A percentile compares a stretch with the other conserved stretches of the same genome.
phyloP scores from a whole-genome alignment of 441 rosid genomes.

The Corymbia calophylla region DNA sequence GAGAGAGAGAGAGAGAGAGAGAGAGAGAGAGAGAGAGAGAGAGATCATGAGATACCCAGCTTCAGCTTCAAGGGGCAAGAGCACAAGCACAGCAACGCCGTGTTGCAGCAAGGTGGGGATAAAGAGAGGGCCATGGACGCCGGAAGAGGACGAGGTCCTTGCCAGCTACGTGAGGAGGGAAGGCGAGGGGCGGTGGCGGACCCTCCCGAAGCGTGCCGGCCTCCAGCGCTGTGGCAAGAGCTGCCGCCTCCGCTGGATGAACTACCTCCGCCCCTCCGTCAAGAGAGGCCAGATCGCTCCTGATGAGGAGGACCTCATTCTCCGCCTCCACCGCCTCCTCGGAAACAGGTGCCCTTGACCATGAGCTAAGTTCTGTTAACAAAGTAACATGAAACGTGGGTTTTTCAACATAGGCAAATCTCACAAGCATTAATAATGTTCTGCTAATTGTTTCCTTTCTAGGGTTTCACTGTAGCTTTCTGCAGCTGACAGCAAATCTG shows the following conservation, averaged over 20 bases:
- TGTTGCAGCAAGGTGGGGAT: conserved; percentile 35
- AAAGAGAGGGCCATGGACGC: conserved; percentile 43
- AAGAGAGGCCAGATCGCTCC: conserved; percentile 27
- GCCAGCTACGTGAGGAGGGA: conserved; percentile 26
- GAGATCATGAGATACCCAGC: conserved; percentile 21
- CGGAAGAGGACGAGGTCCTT: conserved; percentile 30
- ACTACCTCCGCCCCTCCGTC: conserved; percentile 32
- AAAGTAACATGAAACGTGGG: background rate
- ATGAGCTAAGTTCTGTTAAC: background rate
- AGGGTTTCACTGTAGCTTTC: background rate
- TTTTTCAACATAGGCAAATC: background rate
- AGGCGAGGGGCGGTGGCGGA: conserved; percentile 39
- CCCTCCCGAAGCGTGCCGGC: conserved; percentile 31
- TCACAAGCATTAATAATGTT: background rate
- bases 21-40: background rate
- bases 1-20: background rate
- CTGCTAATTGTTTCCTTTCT: background rate
- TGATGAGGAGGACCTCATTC: conserved; percentile 38
- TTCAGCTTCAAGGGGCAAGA: background rate
- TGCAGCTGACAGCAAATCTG: background rate
- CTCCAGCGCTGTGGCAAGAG: conserved; percentile 41
- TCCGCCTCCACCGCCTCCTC: conserved; percentile 37
- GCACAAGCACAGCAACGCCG: conserved; percentile 10
- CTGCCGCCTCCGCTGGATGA: conserved; percentile 48
- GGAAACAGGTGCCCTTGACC: conserved; percentile 28